Evolutionary conservation across 768 basidiomycete genomes (phyloP), one percentile per base, ranked within the genome.

Genomic region (Mycena sanguinolenta): DNA sequence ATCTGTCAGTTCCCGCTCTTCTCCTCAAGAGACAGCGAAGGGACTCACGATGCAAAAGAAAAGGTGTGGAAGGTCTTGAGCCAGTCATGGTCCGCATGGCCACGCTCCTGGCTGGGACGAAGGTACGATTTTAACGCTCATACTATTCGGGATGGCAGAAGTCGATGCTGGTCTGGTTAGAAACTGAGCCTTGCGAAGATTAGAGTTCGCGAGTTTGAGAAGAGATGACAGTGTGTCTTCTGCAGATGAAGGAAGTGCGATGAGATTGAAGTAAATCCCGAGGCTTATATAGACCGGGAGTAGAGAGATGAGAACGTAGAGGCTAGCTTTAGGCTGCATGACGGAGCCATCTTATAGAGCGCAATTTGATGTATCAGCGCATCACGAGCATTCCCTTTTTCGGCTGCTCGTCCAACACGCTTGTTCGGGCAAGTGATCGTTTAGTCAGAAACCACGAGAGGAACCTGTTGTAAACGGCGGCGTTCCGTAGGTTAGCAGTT

Each of bases 41-140:
- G 13, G 60, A 84, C 89, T 44, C 77, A 92, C 91, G 80, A 79
- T 0, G 92, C 88, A 74, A 94, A 94, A 1, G 92, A 88, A 77
- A 96, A 96, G 0, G 94, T 93, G 74, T 95, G 91, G 84, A 94
- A 93, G 0, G 93, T 91, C 84, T 95, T 95, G 62, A 96, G 83
- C 95, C 95, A 96, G 28, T 88, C 92, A 73, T 95, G 94, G 76
- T 96, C 89, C 9, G 91, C 92, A 57, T 92, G 82, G 3, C 92
- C 94, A 23, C 93, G 86, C 25, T 90, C 87, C 55, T 90, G 77
- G 70, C 89, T 93, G 58, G 79, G 84, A 63, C 93, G 87, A 19
- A n/a, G 86, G 84, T 54, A 83, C 58, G 61, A 91, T 84, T 57
- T 82, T 82, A 25, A 83, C 63, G 52, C 63, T 54, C 65, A 69